Evolutionary conservation across 2,329 filamentous ascomycete genomes (phyloP).

Genomic region (Myotisia sp.): DNA sequence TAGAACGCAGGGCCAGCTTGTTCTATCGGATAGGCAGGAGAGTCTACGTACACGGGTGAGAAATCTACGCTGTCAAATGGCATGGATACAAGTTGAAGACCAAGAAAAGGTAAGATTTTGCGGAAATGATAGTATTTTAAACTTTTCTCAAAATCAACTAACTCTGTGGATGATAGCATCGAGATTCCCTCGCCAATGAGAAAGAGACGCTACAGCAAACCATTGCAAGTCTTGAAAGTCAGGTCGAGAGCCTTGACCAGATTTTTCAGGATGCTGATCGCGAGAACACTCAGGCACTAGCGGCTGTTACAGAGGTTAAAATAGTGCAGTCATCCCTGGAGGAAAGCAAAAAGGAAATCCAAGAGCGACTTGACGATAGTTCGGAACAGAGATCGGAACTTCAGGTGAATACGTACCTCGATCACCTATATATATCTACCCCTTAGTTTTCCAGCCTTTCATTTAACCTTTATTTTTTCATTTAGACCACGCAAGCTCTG

Average conservation of each 20-base stretch:
- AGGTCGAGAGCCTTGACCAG: constrained; percentile 32
- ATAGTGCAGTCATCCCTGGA: constrained; percentile 31
- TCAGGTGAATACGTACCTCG: constrained; percentile 28
- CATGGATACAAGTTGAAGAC: constrained; percentile 77
- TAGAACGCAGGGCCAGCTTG: constrained; percentile 49
- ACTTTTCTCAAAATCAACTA: not conserved
- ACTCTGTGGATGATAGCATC: constrained; percentile 16
- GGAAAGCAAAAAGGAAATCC: constrained; percentile 35
- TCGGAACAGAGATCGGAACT: constrained; percentile 42
- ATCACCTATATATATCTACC: not conserved
- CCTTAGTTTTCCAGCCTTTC: constrained; percentile 7
- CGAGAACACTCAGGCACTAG: constrained; percentile 27
- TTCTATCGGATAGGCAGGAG: constrained; percentile 51
- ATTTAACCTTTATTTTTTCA: constrained; percentile 11
- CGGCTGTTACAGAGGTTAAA: constrained; percentile 32
- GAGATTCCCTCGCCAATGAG: constrained; percentile 24
- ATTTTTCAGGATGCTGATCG: constrained; percentile 32
- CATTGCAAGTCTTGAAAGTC: constrained; percentile 34
- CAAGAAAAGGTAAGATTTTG: constrained; percentile 44
- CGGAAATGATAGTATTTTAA: not conserved
- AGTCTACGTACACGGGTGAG: constrained; percentile 48
- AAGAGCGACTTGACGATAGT: constrained; percentile 40
- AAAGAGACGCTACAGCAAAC: constrained; percentile 30
- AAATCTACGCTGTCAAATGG: constrained; percentile 50
- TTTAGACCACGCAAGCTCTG: constrained; percentile 51